Evolutionary conservation across 768 basidiomycete species (phyloP), one percentile per base, ranked within the genome.

Genomic region (Suillus placidus): DNA sequence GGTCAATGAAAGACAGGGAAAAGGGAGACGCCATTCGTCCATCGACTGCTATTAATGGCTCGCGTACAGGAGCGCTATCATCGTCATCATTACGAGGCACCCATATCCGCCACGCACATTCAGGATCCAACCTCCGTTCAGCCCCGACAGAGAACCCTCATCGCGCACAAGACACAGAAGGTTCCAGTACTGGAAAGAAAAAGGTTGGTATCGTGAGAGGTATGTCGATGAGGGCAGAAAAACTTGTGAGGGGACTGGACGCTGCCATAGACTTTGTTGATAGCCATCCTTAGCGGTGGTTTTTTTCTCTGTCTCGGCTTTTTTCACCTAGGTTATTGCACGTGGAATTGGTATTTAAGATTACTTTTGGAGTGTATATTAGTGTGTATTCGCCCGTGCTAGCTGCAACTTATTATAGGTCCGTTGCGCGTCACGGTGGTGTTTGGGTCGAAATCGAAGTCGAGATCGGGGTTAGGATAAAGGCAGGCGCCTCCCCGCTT

Each of bases 221-320:
- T 0, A 63, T 80, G 63, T 74, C 79, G 40, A 61, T 75, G 63
- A 71, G 79, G 34, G 73, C 80, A 64, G 74, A 76, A 57, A 76
- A 71, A 66, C 65, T 83, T 23, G 80, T 81, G 20, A 74, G 71
- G 51, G 76, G 77, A 34, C 71, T 81, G 63, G 80, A 81, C 66
- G 77, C 79, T 5, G 79, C 80, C 0, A 74, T 81, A 43, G 80
- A 81, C 65, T 81, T 81, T 66, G 80, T 81, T 26, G 80, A 81
- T 67, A 63, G 40, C 26, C 47, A 63, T 60, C 56, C 51, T 38
- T 63, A 63, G 40, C 35, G 26, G 14, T n/a, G 14, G 35, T 12
- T 34, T 60, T 2, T 61, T 35, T 13, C 13, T 38, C 35, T 54
- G 5, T 61, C 16, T 52, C 2, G 3, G 3, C 38, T 26, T 23